Base-by-base conservation (phyloP, 164 flowering plant species). In the Piper longum region DNA sequence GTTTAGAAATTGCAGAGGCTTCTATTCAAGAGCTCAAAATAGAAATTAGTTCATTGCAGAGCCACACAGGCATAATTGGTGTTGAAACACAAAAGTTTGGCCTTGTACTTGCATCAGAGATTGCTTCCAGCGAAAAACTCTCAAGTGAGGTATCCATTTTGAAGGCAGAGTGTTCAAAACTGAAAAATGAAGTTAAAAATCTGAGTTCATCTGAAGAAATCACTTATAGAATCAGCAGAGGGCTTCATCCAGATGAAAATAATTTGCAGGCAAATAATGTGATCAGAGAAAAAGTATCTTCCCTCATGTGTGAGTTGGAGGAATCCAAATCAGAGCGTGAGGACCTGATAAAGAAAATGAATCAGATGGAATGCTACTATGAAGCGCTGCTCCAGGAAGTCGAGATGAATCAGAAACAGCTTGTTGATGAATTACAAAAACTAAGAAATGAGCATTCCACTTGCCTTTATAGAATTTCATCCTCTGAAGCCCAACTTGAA, bases 341-440 rank as follows among this genome's bases (percentile, higher is more conserved):
- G 64, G 77, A 63, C 75, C 89, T 91, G 62, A 45, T 70, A 8
- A 77, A 73, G 72, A 95, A 91, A 76, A 83, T 86, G 93, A 83
- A 81, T 69, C 84, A 91, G 83, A 90, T 89, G 97, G 99, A 95
- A 72, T 81, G 89, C 75, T 90, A 88, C 74, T 95, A 90, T 75
- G 96, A 95, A 81, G 81, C 89, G 57, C 89, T 95, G 57, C 64
- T 91, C 66, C 96, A 87, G 60, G 96, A 88, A 75, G 85, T 91
- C n/a, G 99, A 90, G 78, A 96, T 85, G 78, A 91, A 79, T 77
- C 99, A 87, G 72, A 87, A 88, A 78, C 89, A 77, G 70, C 71
- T 89, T 83, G 73, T 85, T 55, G 93, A 71, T 64, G 99, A 95
- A 75, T 72, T 88, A 77, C 92, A 91, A 72, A 81, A 68, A 73